Conservation (phyloP, 108 stramenopile species). For the Craspedostauros australis region DNA sequence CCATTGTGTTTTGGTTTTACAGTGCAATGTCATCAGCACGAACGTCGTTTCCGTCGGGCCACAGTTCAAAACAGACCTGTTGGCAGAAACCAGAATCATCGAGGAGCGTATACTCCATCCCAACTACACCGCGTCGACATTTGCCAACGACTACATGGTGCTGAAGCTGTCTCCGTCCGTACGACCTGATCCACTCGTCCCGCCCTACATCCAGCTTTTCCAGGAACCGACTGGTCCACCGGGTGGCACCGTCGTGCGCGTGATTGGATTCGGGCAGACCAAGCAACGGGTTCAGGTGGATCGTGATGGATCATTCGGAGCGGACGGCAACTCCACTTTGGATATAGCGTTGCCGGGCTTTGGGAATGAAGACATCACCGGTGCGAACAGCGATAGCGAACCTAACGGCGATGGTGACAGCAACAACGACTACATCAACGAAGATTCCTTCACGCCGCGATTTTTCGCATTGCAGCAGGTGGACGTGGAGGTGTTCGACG, state of each 20-base stretch:
- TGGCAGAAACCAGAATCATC: conserved; percentile 12
- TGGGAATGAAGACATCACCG: background rate
- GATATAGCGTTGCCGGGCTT: background rate
- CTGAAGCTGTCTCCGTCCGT: conserved; percentile 16
- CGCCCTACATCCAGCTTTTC: conserved; percentile 1
- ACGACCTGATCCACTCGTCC: background rate
- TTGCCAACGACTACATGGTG: conserved; percentile 20
- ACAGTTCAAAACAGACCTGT: conserved; percentile 1
- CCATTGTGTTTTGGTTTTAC: no score
- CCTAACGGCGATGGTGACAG: no score
- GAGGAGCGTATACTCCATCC: conserved; percentile 11
- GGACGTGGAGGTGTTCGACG: conserved; percentile 5
- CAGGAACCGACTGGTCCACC: conserved; percentile 1
- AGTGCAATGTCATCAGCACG: conserved; percentile 9
- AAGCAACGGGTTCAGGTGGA: conserved; percentile 1
- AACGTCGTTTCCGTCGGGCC: conserved; percentile 12
- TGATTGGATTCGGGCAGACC: conserved; percentile 19
- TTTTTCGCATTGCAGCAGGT: conserved; percentile 18
- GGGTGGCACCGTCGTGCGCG: background rate
- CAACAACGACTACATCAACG: background rate
- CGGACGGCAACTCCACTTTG: background rate
- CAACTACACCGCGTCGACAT: conserved; percentile 9
- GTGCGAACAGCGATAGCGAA: no score
- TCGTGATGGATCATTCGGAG: background rate
- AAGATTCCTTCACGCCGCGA: no score